Conservation (phyloP, 2,329 filamentous ascomycete genomes). For the Cercospora sojina region DNA sequence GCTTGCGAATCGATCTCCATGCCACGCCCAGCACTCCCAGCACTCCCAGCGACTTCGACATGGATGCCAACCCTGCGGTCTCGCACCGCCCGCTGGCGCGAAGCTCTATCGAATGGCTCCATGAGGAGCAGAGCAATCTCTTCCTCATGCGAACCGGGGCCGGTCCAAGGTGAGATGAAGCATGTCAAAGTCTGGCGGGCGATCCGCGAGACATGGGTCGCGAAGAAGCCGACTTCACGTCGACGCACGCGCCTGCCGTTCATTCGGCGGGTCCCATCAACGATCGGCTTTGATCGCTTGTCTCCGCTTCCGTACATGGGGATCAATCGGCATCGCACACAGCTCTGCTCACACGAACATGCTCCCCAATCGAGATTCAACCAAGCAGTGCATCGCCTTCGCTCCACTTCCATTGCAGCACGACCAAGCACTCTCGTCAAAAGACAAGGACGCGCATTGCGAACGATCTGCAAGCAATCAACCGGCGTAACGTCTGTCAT, state of each 20-base stretch:
- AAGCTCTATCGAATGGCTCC: not conserved
- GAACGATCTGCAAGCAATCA: not conserved
- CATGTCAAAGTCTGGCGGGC: not conserved
- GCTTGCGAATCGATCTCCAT: not conserved
- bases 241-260: not conserved
- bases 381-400: not conserved
- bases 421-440: not conserved
- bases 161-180: not conserved
- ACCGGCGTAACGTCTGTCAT: not conserved
- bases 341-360: not conserved
- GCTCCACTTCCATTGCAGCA: not conserved
- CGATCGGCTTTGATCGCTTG: not conserved
- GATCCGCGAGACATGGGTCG: not conserved
- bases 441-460: not conserved
- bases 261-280: not conserved
- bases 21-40: not conserved
- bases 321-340: not conserved
- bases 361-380: not conserved
- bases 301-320: not conserved
- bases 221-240: not conserved
- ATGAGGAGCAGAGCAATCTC: not conserved
- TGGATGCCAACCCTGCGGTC: not conserved
- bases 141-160: not conserved
- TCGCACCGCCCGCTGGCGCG: constrained; percentile 1
- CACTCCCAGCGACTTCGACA: not conserved